Evolutionary conservation across 2,329 filamentous ascomycete genomes (phyloP).

Genomic region (Penicillium occitanis): DNA sequence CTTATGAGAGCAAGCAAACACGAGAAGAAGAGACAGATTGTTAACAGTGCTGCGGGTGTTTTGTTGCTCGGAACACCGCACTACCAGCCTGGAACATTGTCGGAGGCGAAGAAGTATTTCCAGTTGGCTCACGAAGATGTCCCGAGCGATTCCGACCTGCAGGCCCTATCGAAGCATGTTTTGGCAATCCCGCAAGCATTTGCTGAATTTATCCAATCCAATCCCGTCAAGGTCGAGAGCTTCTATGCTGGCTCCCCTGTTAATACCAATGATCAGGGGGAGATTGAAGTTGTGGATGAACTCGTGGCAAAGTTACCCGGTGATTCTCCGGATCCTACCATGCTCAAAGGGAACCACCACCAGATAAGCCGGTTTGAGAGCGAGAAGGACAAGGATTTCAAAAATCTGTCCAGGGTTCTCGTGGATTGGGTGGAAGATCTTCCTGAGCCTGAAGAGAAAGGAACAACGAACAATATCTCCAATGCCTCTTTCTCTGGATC

Average conservation of each 20-base stretch:
- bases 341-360: background rate
- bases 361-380: constrained; percentile 7
- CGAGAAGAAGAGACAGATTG: constrained; percentile 12
- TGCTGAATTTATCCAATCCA: background rate
- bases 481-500: constrained; percentile 11
- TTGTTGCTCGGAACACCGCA: constrained; percentile 16
- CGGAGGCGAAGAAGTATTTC: constrained; percentile 13
- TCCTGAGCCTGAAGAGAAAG: constrained; percentile 4
- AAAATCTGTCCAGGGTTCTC: constrained; percentile 9
- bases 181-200: constrained; percentile 9
- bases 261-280: background rate
- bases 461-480: constrained; percentile 8
- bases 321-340: background rate
- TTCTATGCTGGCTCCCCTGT: constrained; percentile 14
- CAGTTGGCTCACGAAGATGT: constrained; percentile 8
- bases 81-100: constrained; percentile 5
- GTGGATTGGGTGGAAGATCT: constrained; percentile 2
- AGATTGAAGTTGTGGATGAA: constrained; percentile 14
- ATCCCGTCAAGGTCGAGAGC: constrained; percentile 1
- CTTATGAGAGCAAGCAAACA: constrained; percentile 11
- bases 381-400: constrained; percentile 10
- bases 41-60: background rate
- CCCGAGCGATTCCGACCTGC: constrained; percentile 1
- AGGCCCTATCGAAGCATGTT: background rate
- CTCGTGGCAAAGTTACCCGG: background rate